Evolutionary conservation across 2,329 filamentous ascomycete genomes (phyloP), one percentile per base, ranked within the genome.

Genomic region (Zopfia rhizophila): DNA sequence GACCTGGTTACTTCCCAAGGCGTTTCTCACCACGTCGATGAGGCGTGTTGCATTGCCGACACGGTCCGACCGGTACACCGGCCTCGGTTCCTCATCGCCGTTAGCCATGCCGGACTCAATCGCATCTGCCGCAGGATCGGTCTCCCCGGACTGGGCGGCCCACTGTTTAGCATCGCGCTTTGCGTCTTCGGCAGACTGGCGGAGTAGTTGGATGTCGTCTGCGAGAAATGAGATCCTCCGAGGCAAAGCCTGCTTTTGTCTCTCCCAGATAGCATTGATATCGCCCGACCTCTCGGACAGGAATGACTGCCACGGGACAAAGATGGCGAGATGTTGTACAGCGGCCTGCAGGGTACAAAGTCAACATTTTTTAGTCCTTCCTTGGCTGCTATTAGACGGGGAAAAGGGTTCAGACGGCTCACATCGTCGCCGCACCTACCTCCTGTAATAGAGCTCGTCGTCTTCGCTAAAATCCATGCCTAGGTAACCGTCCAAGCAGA

Each of bases 241-340:
- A 12, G 17, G 33, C 17, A 37, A 21, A 21, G 17, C 5, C 24
- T 22, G 4, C 33, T 6, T 37, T 7, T 37, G 5, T n/a, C 33
- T 37, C 17, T 37, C 33, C 33, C 17, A 37, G 13, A 37, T 37
- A n/a, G 18, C n/a, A 21, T 37, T 37, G 33, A 22, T 22, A 16
- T 37, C 33, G 10, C 33, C 33, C 4, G 33, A 37, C 33, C 18
- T 22, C 33, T 37, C 33, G 8, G 17, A 22, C 17, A 37, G 31
- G 2, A 2, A 3, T 17, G n/a, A n/a, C 24, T 40, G 14, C 37
- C 25, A 40, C 2, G 27, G 37, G 1, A 40, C 13, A 22, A 40
- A 40, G 10, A 40, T 13, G 18, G 37, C 37, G 16, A 40, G 37
- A 14, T 40, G 37, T 16, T 40, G 37, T 14, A 40, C 37, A 17